phyloP scores from a whole-genome alignment of 2,329 filamentous ascomycete genomes.

The Aspergillus novofumigatus region DNA sequence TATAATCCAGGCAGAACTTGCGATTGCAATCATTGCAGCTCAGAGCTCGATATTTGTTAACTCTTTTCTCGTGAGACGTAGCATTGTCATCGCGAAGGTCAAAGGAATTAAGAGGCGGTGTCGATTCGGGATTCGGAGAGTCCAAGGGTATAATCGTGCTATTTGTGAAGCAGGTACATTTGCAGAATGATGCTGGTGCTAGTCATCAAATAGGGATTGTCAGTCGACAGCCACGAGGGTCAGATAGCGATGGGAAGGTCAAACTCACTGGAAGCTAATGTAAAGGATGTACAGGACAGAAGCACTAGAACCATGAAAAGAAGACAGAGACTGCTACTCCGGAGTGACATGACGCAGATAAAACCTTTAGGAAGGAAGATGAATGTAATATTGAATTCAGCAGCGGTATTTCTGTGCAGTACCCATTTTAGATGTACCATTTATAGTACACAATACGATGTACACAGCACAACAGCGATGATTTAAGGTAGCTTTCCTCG shows the following conservation, averaged over 20 bases:
- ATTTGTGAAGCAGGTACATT: slow-evolving; percentile 66
- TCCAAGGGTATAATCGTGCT: slow-evolving; percentile 65
- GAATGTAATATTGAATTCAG: not conserved
- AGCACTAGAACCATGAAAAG: slow-evolving; percentile 25
- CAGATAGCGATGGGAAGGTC: not conserved
- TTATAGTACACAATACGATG: not conserved
- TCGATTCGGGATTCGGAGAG: slow-evolving; percentile 28
- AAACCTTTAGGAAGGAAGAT: not conserved
- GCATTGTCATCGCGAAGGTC: slow-evolving; percentile 17
- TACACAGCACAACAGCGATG: not conserved
- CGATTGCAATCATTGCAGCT: slow-evolving; percentile 66
- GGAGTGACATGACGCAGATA: slow-evolving; percentile 20
- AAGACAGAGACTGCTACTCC: slow-evolving; percentile 11
- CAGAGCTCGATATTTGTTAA: slow-evolving; percentile 37
- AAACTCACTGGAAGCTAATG: slow-evolving; percentile 34
- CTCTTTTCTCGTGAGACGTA: slow-evolving; percentile 20
- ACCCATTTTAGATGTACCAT: not conserved
- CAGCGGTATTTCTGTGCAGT: not conserved
- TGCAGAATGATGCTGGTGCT: slow-evolving; percentile 61
- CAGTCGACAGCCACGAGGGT: not conserved
- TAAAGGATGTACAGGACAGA: slow-evolving; percentile 24
- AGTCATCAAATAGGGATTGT: not conserved
- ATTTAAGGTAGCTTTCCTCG: not conserved
- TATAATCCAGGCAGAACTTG: slow-evolving; percentile 61
- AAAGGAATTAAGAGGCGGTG: slow-evolving; percentile 18